Evolutionary conservation across 306 rosid species (phyloP).

Genomic region (barrel medic (Medicago truncatula)): MtrunA17r5.0-ANR NC_053048.1:54949501-54950000

Average conservation of each 20-base stretch:
- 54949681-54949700: background rate
- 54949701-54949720: background rate
- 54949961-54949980: slow-evolving; percentile 78
- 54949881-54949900: slow-evolving; percentile 96
- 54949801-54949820: slow-evolving; percentile 93
- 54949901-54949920: slow-evolving; percentile 84
- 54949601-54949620: no score
- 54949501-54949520: no score
- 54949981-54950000: slow-evolving; percentile 89
- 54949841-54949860: slow-evolving; percentile 87
- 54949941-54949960: slow-evolving; percentile 91
- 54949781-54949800: slow-evolving; percentile 86
- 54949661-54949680: background rate
- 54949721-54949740: slow-evolving; percentile 33
- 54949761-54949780: slow-evolving; percentile 72
- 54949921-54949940: slow-evolving; percentile 96
- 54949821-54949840: slow-evolving; percentile 83
- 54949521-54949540: no score
- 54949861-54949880: slow-evolving; percentile 85
- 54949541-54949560: no score
- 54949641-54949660: no score
- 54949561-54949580: no score
- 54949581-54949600: no score
- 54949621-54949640: no score
- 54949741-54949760: slow-evolving; percentile 37